Conservation (phyloP, 768 basidiomycete genomes). For the Leucosporidium scottii region DNA sequence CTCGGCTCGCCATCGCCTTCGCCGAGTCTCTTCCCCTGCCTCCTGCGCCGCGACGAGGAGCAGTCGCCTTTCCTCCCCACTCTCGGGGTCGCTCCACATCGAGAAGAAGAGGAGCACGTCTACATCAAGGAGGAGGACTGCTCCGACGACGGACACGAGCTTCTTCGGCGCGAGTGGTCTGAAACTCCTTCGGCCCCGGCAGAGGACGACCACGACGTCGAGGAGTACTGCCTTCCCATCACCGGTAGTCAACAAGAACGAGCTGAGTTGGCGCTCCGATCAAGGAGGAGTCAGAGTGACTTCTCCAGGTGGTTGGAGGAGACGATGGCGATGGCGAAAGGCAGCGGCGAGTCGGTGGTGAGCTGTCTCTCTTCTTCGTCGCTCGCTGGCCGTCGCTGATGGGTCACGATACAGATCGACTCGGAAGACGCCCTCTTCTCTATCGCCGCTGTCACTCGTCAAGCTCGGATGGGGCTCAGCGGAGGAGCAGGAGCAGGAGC, state of each 20-base stretch:
- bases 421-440: conserved; percentile 23
- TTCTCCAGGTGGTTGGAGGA: conserved; percentile 24
- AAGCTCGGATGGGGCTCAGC: conserved; percentile 8
- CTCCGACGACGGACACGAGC: neutral
- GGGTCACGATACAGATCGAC: conserved; percentile 5
- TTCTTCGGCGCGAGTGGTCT: no score
- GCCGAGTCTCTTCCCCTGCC: no score
- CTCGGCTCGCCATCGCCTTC: no score
- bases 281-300: conserved; percentile 19
- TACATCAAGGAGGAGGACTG: neutral
- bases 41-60: neutral
- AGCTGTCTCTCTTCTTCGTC: neutral
- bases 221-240: neutral
- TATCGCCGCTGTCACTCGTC: conserved; percentile 15
- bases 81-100: neutral
- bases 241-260: conserved; percentile 22
- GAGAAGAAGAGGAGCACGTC: neutral
- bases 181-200: no score
- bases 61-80: neutral
- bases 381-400: neutral
- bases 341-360: conserved; percentile 6
- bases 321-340: conserved; percentile 5
- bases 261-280: neutral
- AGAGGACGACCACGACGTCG: neutral
- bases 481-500: no score